Percentiles rank a stretch among this genome's conserved stretches.
Conservation (phyloP, 495 filamentous ascomycete genomes). For the Podospora bellae-mahoneyi region DNA sequence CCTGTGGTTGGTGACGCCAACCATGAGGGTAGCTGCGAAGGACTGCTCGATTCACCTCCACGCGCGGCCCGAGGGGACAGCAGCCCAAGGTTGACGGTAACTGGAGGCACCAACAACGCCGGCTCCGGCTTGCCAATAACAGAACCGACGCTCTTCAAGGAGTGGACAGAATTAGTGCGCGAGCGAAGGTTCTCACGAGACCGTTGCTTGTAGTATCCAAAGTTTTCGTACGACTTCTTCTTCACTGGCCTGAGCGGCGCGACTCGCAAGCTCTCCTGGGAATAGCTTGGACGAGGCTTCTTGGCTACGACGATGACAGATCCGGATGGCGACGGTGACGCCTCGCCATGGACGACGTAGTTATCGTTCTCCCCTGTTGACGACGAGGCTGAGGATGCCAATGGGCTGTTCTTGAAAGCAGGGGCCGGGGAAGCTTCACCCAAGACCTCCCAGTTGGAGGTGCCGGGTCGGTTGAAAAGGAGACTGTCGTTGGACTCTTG, state of each 20-base stretch:
- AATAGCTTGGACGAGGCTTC: slow-evolving; percentile 43
- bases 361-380: slow-evolving; percentile 34
- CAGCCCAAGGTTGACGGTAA: slow-evolving; percentile 26
- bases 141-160: slow-evolving; percentile 42
- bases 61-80: slow-evolving; percentile 14
- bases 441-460: slow-evolving; percentile 41
- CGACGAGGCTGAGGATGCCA: slow-evolving; percentile 15
- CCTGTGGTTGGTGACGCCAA: slow-evolving; percentile 15
- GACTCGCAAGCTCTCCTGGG: slow-evolving; percentile 53
- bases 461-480: slow-evolving; percentile 34
- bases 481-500: slow-evolving; percentile 40
- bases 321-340: slow-evolving; percentile 38
- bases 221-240: slow-evolving; percentile 44
- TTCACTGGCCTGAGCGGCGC: slow-evolving; percentile 46
- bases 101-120: slow-evolving; percentile 33
- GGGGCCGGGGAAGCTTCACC: slow-evolving; percentile 39
- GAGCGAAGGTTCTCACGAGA: slow-evolving; percentile 49
- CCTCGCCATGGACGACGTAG: slow-evolving; percentile 45
- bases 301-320: slow-evolving; percentile 32
- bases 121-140: slow-evolving; percentile 41
- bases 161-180: slow-evolving; percentile 48
- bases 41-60: slow-evolving; percentile 16
- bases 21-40: neutral
- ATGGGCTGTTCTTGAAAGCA: slow-evolving; percentile 25
- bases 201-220: slow-evolving; percentile 46